Conservation (phyloP, 2,329 filamentous ascomycete species). For the Paraconiothyrium brasiliense region DNA sequence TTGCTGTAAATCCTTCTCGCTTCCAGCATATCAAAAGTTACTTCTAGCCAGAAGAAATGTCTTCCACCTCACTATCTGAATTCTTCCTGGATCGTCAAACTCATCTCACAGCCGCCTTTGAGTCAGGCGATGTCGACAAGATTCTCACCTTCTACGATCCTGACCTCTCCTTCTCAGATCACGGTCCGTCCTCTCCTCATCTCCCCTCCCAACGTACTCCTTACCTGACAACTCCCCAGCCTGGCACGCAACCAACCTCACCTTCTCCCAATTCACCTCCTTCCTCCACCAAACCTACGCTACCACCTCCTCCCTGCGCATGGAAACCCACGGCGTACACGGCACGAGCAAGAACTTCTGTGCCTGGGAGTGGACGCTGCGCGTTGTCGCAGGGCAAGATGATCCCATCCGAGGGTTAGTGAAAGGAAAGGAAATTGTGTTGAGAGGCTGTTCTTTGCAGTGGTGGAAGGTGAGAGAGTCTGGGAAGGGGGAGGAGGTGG, state of each 20-base stretch:
- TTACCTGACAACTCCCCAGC: neutral
- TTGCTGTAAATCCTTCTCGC: no score
- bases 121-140: slow-evolving; percentile 7
- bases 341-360: slow-evolving; percentile 14
- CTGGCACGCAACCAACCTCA: slow-evolving; percentile 15
- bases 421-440: slow-evolving; percentile 17
- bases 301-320: slow-evolving; percentile 7
- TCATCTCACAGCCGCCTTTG: slow-evolving; percentile 10
- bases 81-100: slow-evolving; percentile 10
- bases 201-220: no score
- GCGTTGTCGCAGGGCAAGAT: slow-evolving; percentile 10
- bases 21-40: no score
- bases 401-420: slow-evolving; percentile 18
- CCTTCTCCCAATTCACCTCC: neutral
- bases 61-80: neutral
- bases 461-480: slow-evolving; percentile 18
- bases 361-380: slow-evolving; percentile 21
- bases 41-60: neutral
- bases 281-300: slow-evolving; percentile 19
- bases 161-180: slow-evolving; percentile 16
- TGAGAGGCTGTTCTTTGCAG: slow-evolving; percentile 18
- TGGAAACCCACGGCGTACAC: slow-evolving; percentile 18
- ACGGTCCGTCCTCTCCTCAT: neutral
- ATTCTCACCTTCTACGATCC: slow-evolving; percentile 14
- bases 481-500: neutral